Percentiles rank a stretch among this genome's conserved stretches.
phyloP scores from a whole-genome alignment of 805 yeast species.

The Kodamaea nitidulidarum region DNA sequence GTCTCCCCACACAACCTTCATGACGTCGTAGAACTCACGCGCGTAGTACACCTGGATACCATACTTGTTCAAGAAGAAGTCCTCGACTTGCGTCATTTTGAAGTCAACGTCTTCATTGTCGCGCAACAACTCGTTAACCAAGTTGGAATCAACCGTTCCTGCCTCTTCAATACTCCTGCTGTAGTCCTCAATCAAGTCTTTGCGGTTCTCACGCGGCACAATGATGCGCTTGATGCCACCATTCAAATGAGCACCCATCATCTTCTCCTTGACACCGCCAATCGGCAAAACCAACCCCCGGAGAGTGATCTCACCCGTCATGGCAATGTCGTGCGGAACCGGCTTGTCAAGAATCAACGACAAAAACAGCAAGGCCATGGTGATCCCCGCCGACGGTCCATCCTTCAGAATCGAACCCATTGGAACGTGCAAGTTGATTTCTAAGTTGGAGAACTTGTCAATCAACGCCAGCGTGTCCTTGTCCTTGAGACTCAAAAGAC shows the following conservation, averaged over 20 bases:
- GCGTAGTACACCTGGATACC: conserved; percentile 63
- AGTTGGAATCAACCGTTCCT: conserved; percentile 16
- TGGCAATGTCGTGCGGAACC: conserved; percentile 52
- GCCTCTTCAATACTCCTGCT: conserved; percentile 33
- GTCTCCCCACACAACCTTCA: conserved; percentile 65
- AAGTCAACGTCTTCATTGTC: conserved; percentile 33
- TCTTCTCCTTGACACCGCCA: conserved; percentile 77
- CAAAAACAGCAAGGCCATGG: conserved; percentile 46
- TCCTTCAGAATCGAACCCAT: conserved; percentile 46
- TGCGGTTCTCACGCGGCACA: conserved; percentile 66
- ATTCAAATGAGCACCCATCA: conserved; percentile 74
- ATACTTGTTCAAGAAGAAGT: conserved; percentile 47
- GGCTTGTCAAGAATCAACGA: conserved; percentile 42
- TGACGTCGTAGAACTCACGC: conserved; percentile 73
- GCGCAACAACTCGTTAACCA: conserved; percentile 32
- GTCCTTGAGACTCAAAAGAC: conserved; percentile 28
- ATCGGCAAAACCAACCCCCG: conserved; percentile 76
- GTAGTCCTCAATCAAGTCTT: conserved; percentile 62
- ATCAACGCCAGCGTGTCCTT: conserved; percentile 29
- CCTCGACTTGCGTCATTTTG: conserved; percentile 39
- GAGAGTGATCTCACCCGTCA: conserved; percentile 85
- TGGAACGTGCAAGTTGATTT: conserved; percentile 53
- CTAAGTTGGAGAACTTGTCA: conserved; percentile 47
- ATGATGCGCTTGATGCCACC: conserved; percentile 54
- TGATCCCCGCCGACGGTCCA: conserved; percentile 49